Evolutionary conservation across 768 basidiomycete genomes (phyloP), one percentile per base, ranked within the genome.

Genomic region (Zangia roseola): DNA sequence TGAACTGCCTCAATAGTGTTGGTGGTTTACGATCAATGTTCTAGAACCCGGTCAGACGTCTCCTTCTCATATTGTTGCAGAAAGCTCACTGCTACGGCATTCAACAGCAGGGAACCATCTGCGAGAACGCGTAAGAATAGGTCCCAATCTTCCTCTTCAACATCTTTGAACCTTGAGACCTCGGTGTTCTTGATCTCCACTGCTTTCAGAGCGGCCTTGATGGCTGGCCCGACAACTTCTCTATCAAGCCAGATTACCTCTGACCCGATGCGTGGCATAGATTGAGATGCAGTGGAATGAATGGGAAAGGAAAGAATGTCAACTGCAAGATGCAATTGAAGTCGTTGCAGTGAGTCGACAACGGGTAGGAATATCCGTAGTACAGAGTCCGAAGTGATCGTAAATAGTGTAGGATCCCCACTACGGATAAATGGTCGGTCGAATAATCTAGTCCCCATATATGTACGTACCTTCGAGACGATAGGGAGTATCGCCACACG

Each of bases 21-120:
- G 94, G 94, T 7, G 94, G 94, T 56, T 86, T 80, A 14, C 88
- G 77, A 61, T 95, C 93, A 55, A 97, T 82, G 68, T 95, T 92
- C 93, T 94, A 54, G 26, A 37, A 36, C 37, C 35, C 45, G 23
- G 39, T 61, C 17, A 61, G 38, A 36, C 14, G 16, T 43, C 19
- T 14, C 34, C 31, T 8, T 28, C 20, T 31, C 39, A 24, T 35
- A 30, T 45, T 14, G n/a, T 40, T 19, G 24, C 50, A 37, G 24
- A 56, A 41, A 40, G 28, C 87, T 64, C 65, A 90, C 90, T 48
- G 83, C 81, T 31, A 93, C 75, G 10, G 86, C 88, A 36, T 79
- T 83, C 39, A 91, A 69, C 9, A 88, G 70, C 14, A 89, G 62
- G n/a, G 88, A 86, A 8, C 89, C 85, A 68, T 92, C 87, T 9